A percentile compares a stretch with the other conserved stretches of the same genome.
These are phyloP conservation scores for Pythium oligandrum DNA, from an alignment of 352 stramenopile species.

Conservation along the genomic window DNA sequence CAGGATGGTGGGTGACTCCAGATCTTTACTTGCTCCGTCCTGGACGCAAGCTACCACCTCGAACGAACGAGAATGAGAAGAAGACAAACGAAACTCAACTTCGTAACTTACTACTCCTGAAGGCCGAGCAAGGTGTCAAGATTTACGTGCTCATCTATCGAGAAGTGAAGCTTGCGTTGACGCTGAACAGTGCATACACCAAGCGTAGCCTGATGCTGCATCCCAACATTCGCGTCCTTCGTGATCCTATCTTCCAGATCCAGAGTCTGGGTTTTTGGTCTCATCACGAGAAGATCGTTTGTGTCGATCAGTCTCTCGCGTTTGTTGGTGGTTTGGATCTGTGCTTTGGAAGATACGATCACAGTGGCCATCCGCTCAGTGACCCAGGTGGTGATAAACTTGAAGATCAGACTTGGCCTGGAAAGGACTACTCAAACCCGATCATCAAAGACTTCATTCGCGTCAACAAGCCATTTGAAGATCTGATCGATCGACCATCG, in stretches of 20 bases:
- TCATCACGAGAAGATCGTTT: constrained; percentile 93
- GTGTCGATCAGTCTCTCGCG: constrained; percentile 81
- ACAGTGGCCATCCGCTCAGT: constrained; percentile 65
- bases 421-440: constrained; percentile 87
- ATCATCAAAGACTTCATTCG: constrained; percentile 89
- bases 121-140: constrained; percentile 77
- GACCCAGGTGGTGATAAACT: constrained; percentile 52
- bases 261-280: constrained; percentile 89
- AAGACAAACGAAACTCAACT: constrained; percentile 66
- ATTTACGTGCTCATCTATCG: constrained; percentile 91
- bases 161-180: constrained; percentile 86
- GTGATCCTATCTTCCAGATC: constrained; percentile 89
- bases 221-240: constrained; percentile 86
- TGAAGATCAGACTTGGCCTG: constrained; percentile 58
- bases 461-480: constrained; percentile 80
- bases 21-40: constrained; percentile 80
- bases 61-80: constrained; percentile 33
- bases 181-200: constrained; percentile 84
- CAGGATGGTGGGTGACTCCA: constrained; percentile 87
- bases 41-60: constrained; percentile 42
- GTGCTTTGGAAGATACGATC: constrained; percentile 87
- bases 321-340: constrained; percentile 87
- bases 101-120: constrained; percentile 71
- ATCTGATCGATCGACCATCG: constrained; percentile 71
- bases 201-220: constrained; percentile 77